Percentiles rank a stretch among this genome's conserved stretches.
These are phyloP conservation scores for Auriculariales sp. DNA, from an alignment of 768 basidiomycete species.

Conservation along the genomic window DNA sequence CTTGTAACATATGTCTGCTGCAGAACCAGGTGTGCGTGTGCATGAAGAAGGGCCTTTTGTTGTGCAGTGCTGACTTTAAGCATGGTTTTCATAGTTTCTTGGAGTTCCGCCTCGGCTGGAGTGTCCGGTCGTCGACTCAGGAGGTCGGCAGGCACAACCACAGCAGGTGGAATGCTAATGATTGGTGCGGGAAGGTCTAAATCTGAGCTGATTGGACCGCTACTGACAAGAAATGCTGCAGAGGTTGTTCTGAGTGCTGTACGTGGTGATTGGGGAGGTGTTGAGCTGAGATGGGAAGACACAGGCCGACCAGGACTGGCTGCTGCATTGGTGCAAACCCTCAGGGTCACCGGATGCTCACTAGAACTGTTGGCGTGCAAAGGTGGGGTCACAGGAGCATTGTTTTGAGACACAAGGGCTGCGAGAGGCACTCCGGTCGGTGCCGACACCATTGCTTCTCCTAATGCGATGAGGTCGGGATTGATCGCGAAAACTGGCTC, in stretches of 20 bases:
- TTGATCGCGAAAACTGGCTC: not conserved
- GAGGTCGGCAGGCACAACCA: not conserved
- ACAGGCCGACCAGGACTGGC: not conserved
- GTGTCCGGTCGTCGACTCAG: slow-evolving; percentile 2
- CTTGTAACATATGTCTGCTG: slow-evolving; percentile 1
- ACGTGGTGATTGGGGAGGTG: not conserved
- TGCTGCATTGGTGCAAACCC: not conserved
- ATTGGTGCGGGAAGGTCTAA: not conserved
- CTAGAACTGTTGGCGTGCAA: not conserved
- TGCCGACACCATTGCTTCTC: too few species aligned
- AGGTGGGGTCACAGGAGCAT: not conserved
- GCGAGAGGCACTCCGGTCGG: not conserved
- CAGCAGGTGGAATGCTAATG: not conserved
- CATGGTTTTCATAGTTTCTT: not conserved
- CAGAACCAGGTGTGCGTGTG: slow-evolving; percentile 6
- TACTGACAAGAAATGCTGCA: not conserved
- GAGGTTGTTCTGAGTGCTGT: not conserved
- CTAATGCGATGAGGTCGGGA: too few species aligned
- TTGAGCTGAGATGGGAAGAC: not conserved
- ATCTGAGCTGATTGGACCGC: not conserved
- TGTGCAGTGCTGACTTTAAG: not conserved
- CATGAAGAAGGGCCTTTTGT: not conserved
- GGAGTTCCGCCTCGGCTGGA: slow-evolving; percentile 1
- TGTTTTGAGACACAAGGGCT: not conserved
- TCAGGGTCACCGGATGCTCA: not conserved